Percentiles rank a stretch among this genome's conserved stretches.
Conservation (phyloP, 371 early-diverging fungal genomes). For the Mortierella sp. region DNA sequence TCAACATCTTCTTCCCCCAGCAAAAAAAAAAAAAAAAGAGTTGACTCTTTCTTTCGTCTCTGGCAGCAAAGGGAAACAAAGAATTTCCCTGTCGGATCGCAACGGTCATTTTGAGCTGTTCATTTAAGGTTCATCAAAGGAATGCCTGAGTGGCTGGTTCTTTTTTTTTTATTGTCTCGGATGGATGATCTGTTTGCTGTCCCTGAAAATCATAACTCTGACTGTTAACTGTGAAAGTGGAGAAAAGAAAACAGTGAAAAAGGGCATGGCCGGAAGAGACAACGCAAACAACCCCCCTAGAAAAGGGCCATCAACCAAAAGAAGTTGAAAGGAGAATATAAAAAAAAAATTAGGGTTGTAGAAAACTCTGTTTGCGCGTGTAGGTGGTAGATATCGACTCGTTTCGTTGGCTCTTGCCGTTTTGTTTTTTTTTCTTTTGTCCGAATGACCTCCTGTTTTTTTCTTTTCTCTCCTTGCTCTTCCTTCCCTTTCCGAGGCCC, state of each 20-base stretch:
- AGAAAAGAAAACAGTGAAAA: not conserved
- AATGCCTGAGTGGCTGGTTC: not conserved
- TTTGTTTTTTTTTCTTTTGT: too few relatives aligned
- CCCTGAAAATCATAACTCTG: not conserved
- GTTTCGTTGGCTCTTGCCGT: not conserved
- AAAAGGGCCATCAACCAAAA: not conserved
- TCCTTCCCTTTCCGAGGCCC: too few relatives aligned
- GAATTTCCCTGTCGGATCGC: not conserved
- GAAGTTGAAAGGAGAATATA: not conserved
- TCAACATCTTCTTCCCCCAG: too few relatives aligned
- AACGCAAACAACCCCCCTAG: not conserved
- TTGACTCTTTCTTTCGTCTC: not conserved
- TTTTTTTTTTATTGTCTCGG: not conserved
- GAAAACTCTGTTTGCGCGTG: not conserved
- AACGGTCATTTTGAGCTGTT: not conserved
- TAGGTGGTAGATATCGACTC: not conserved
- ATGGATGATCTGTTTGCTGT: not conserved
- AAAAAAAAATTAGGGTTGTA: not conserved
- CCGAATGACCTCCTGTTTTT: too few relatives aligned
- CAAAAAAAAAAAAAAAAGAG: too few relatives aligned
- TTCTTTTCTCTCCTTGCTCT: too few relatives aligned
- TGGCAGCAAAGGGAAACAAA: not conserved
- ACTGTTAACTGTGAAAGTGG: not conserved
- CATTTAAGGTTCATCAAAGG: not conserved
- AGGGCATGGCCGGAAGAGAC: not conserved